Base-by-base conservation (phyloP, 768 basidiomycete genomes). In the Crassisporium funariophilum region DNA sequence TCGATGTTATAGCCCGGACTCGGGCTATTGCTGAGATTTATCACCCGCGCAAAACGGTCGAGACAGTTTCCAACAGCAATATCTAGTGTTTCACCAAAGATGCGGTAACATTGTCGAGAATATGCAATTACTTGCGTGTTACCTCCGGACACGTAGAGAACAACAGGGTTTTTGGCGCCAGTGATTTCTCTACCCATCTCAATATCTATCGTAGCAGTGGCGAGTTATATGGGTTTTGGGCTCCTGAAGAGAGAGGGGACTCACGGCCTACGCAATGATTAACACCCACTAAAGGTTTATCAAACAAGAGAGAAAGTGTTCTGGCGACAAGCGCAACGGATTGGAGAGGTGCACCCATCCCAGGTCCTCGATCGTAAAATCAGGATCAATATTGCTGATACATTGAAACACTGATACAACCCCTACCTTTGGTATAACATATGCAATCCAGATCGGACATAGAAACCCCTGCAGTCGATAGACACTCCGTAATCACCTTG, bases 51-150 rank as follows among this genome's bases (percentile, higher is more conserved):
- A 59, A 99, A 99, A 8, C 97, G 86, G 66, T 99, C 97, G 17
- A 99, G 74, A 63, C 97, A 98, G 64, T 99, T 99, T 27, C 97
- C 97, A 24, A 98, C 94, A n/a, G 97, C 97, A 46, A 99, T 98
- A 61, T 99, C 97, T 44, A 99, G 78, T 2, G 97, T 98, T 69
- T 99, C 97, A 12, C 97, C 97, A 61, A 99, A 99, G 50, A 99
- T 99, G 34, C 97, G 83, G 65, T 99, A 99, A 52, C 94, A 83
- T 65, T 98, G 94, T 49, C 89, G 86, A 16, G 95, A 98, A 67
- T 99, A 99, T 1, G 97, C 97, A 58, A 99, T 98, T 12, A 99
- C 95, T 68, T 99, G 97, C 0, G 97, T 98, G 67, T 99, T 99
- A 4, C 97, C 97, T 10, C 97, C 97, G 0, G 97, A 98, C 15